A percentile compares a stretch with the other conserved stretches of the same genome.
Evolutionary conservation across 352 stramenopile genomes (phyloP).

Genomic region (Stramenopiles sp.): DNA sequence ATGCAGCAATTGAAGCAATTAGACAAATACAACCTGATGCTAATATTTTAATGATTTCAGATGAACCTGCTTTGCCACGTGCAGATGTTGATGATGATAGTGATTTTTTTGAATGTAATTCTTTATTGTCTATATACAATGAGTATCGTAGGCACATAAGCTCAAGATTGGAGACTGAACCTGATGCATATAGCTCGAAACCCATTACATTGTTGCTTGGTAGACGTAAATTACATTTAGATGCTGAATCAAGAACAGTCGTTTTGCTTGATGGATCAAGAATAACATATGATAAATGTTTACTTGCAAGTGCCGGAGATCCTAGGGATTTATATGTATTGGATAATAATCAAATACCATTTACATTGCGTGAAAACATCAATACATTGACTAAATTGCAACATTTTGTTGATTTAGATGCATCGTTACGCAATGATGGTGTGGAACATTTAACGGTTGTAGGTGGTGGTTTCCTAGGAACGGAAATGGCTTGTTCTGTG

Average conservation of each 20-base stretch:
- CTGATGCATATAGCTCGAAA: not conserved
- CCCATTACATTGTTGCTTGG: constrained; percentile 44
- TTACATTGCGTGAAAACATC: constrained; percentile 51
- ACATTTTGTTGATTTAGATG: constrained; percentile 53
- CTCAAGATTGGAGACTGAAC: constrained; percentile 45
- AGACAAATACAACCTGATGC: constrained; percentile 45
- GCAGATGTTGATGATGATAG: constrained; percentile 29
- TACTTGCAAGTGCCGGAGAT: constrained; percentile 53
- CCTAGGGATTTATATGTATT: constrained; percentile 63
- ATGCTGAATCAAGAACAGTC: constrained; percentile 56
- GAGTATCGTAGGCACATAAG: constrained; percentile 62
- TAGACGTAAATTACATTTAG: constrained; percentile 41
- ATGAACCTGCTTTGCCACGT: constrained; percentile 40
- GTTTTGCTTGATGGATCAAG: constrained; percentile 47
- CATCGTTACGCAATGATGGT: constrained; percentile 28
- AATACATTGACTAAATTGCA: constrained; percentile 49
- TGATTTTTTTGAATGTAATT: constrained; percentile 21
- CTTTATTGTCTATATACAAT: constrained; percentile 59
- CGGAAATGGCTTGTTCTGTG: constrained; percentile 37
- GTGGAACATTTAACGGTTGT: constrained; percentile 48
- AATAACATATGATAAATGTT: constrained; percentile 50
- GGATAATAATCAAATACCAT: constrained; percentile 47
- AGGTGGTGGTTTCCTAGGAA: constrained; percentile 64
- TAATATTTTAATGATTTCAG: constrained; percentile 63
- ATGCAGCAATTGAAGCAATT: constrained; percentile 68